phyloP scores from a whole-genome alignment of 2,329 filamentous ascomycete genomes.

The Tolypocladium ovalisporum region DNA sequence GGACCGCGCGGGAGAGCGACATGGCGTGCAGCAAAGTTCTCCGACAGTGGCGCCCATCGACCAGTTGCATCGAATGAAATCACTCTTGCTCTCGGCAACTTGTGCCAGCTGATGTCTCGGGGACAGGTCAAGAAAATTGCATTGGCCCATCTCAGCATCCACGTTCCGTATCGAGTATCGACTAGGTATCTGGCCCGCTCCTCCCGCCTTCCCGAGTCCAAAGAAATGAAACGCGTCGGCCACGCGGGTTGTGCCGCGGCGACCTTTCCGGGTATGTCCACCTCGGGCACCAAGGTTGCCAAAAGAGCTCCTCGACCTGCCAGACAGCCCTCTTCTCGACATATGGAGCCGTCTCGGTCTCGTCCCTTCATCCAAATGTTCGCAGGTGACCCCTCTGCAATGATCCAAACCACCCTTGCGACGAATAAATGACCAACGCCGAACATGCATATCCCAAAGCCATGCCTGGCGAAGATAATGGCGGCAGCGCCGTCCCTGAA shows the following conservation, averaged over 20 bases:
- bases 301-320: background rate
- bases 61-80: background rate
- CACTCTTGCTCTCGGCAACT: background rate
- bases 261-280: background rate
- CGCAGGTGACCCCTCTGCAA: background rate
- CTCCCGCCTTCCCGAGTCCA: background rate
- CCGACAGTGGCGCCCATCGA: too few species aligned
- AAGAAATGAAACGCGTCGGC: background rate
- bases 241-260: background rate
- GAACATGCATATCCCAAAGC: constrained; percentile 1
- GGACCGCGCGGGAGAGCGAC: too few species aligned
- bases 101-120: background rate
- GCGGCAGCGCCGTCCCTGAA: background rate
- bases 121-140: background rate
- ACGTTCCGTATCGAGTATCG: background rate
- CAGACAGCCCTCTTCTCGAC: background rate
- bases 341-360: background rate
- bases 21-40: too few species aligned
- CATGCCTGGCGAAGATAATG: background rate
- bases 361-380: background rate
- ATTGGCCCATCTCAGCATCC: background rate
- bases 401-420: background rate
- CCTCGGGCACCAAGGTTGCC: background rate
- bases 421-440: background rate
- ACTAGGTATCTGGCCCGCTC: background rate